Conservation (phyloP, 331 rosid species). For the Pyrus hybrid region DNA sequence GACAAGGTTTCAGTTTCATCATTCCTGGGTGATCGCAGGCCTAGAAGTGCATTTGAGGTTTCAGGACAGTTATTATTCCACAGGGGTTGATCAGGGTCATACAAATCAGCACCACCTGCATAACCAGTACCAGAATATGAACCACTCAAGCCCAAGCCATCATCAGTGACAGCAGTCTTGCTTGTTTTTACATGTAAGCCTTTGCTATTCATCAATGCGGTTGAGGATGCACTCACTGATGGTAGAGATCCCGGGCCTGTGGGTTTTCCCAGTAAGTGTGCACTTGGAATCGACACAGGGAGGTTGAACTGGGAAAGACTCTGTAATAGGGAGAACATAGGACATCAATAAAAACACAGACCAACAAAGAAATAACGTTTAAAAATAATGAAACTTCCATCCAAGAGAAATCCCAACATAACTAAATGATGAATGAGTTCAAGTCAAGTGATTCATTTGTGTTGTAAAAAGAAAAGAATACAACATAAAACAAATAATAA, state of each 20-base stretch:
- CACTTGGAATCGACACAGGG: constrained; percentile 85
- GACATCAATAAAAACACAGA: constrained; percentile 16
- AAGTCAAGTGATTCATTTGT: neutral
- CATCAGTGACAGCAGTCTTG: constrained; percentile 61
- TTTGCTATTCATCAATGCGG: constrained; percentile 57
- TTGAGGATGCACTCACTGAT: constrained; percentile 51
- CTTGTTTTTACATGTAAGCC: constrained; percentile 45
- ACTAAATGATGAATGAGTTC: neutral
- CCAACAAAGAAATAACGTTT: neutral
- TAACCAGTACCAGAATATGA: constrained; percentile 56
- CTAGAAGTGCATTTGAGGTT: constrained; percentile 58
- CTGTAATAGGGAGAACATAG: constrained; percentile 38
- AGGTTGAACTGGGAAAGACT: constrained; percentile 97
- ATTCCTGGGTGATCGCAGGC: constrained; percentile 56
- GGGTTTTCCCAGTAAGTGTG: constrained; percentile 63
- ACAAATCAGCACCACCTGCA: constrained; percentile 72
- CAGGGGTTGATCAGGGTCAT: constrained; percentile 99
- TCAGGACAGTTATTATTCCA: constrained; percentile 84
- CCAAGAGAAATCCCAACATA: neutral
- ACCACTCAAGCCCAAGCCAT: constrained; percentile 56
- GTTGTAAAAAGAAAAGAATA: neutral
- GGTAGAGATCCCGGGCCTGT: constrained; percentile 71
- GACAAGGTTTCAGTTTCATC: constrained; percentile 62
- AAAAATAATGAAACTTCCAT: neutral
- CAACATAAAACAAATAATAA: neutral